Evolutionary conservation across 192 early-diverging fungal genomes (phyloP).

Genomic region (Coemansia asiatica): DNA sequence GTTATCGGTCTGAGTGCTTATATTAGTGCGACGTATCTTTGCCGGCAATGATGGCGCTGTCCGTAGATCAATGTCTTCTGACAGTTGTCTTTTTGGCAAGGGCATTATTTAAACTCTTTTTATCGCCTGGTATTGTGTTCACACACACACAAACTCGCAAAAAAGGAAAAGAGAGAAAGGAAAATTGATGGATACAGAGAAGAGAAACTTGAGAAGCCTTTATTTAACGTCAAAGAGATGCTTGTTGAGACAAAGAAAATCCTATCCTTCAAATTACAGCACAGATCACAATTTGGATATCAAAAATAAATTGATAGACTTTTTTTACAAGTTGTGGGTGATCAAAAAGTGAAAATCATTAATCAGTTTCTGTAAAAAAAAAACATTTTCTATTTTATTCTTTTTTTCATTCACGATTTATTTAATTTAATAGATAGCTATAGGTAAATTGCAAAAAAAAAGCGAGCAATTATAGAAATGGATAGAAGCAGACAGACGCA

Average conservation of each 20-base stretch:
- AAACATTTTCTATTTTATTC: neutral
- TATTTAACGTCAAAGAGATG: neutral
- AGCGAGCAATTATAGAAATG: neutral
- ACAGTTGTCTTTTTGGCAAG: neutral
- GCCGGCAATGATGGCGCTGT: neutral
- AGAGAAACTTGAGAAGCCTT: no score
- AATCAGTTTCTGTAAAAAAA: neutral
- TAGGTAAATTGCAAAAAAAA: neutral
- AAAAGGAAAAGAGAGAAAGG: neutral
- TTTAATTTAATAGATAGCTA: neutral
- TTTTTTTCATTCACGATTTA: neutral
- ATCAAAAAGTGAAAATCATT: neutral
- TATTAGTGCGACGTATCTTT: constrained; percentile 9
- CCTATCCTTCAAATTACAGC: no score
- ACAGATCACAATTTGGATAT: no score
- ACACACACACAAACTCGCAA: no score
- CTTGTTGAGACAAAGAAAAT: no score
- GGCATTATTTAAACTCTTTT: constrained; percentile 9
- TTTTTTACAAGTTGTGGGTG: neutral
- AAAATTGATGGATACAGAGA: neutral
- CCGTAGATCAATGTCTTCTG: no score
- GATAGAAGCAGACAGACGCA: neutral
- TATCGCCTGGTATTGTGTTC: no score
- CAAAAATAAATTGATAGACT: neutral
- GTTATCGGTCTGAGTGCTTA: neutral